Conservation (phyloP, 2,329 filamentous ascomycete species). For the Tolypocladium nubicola region DNA sequence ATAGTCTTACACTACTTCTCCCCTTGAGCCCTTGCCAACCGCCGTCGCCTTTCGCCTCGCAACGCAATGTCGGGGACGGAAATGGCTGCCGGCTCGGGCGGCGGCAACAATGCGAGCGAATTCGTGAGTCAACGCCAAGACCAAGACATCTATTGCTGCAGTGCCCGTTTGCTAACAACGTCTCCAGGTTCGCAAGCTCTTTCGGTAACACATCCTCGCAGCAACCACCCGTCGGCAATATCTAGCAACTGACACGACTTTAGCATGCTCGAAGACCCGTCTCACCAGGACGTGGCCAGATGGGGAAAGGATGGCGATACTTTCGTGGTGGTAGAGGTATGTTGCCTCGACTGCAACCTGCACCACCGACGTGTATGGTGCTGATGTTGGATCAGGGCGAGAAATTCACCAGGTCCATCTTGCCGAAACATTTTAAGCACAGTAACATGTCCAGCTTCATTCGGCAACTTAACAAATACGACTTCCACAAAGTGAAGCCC, state of each 20-base stretch:
- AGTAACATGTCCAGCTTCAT: conserved; percentile 98
- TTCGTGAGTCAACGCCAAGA: conserved; percentile 56
- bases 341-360: background rate
- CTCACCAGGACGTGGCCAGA: conserved; percentile 83
- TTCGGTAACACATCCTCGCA: conserved; percentile 60
- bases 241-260: conserved; percentile 6
- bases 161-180: background rate
- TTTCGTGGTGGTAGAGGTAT: conserved; percentile 93
- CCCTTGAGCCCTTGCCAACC: background rate
- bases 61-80: conserved; percentile 23
- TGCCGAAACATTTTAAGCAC: conserved; percentile 98
- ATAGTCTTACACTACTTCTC: background rate
- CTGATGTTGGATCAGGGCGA: conserved; percentile 58
- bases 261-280: conserved; percentile 84
- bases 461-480: conserved; percentile 91
- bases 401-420: conserved; percentile 93
- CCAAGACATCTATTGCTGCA: background rate
- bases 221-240: background rate
- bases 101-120: conserved; percentile 79
- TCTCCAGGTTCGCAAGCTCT: conserved; percentile 83
- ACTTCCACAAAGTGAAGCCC: conserved; percentile 89
- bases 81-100: conserved; percentile 21
- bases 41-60: background rate
- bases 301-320: conserved; percentile 94
- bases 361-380: background rate